Conservation (phyloP, 1,284 basidiomycete genomes). For the Porogramme epimiltina region DNA sequence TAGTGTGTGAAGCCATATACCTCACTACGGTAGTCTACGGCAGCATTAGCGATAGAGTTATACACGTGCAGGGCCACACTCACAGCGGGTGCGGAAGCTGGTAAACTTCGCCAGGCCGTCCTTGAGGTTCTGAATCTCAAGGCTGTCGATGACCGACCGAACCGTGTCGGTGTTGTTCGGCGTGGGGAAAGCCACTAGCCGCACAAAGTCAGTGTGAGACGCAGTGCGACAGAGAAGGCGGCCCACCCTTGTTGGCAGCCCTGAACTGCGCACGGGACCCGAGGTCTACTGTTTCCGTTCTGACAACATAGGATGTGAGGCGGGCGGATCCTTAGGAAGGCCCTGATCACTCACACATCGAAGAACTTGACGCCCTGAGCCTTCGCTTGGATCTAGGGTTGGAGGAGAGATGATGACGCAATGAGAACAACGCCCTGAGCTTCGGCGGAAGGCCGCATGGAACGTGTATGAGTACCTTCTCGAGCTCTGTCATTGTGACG, state of each 20-base stretch:
- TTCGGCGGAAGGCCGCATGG: not conserved
- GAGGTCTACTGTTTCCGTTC: slow-evolving; percentile 74
- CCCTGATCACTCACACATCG: slow-evolving; percentile 67
- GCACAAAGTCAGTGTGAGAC: slow-evolving; percentile 7
- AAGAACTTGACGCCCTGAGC: slow-evolving; percentile 79
- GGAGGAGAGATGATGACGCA: slow-evolving; percentile 12
- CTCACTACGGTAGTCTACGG: slow-evolving; percentile 77
- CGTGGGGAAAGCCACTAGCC: slow-evolving; percentile 52
- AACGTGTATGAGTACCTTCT: slow-evolving; percentile 57
- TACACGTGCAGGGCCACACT: slow-evolving; percentile 24
- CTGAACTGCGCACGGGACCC: slow-evolving; percentile 46
- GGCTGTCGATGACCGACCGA: slow-evolving; percentile 59
- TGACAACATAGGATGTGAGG: slow-evolving; percentile 36
- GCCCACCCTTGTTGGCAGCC: slow-evolving; percentile 41
- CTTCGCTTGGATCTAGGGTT: slow-evolving; percentile 71
- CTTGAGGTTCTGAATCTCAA: slow-evolving; percentile 68
- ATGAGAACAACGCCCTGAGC: slow-evolving; percentile 16
- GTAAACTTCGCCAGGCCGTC: slow-evolving; percentile 75
- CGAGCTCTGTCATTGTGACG: slow-evolving; percentile 80
- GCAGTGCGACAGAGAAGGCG: not conserved
- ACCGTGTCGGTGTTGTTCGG: slow-evolving; percentile 63
- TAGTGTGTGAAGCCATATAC: slow-evolving; percentile 39
- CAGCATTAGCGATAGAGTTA: slow-evolving; percentile 11
- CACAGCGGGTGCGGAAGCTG: slow-evolving; percentile 73
- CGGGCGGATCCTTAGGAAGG: slow-evolving; percentile 6